Evolutionary conservation across 495 filamentous ascomycete species (phyloP).

Genomic region (Lophiostoma macrostomum): DNA sequence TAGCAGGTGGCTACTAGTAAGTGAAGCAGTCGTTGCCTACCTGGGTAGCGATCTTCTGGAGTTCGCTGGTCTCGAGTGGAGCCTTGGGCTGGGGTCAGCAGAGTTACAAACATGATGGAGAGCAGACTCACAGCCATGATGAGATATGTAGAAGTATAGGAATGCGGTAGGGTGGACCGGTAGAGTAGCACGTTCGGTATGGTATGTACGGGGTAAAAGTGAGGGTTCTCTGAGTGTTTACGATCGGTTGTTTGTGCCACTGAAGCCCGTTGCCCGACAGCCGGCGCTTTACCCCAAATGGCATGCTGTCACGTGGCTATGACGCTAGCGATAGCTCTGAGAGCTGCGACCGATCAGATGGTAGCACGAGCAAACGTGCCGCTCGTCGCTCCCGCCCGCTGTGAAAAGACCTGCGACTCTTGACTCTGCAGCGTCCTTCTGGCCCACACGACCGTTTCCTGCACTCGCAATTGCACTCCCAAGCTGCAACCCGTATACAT

Average conservation of each 20-base stretch:
- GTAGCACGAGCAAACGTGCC: conserved; percentile 10
- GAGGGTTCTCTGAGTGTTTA: neutral
- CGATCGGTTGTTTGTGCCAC: neutral
- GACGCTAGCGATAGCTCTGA: neutral
- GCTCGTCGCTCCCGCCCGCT: neutral
- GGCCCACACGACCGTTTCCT: neutral
- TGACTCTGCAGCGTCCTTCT: neutral
- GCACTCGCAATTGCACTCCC: neutral
- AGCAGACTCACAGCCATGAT: neutral
- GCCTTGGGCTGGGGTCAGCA: neutral
- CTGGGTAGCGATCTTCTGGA: conserved; percentile 79
- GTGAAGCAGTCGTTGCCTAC: conserved; percentile 50
- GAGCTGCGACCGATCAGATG: conserved; percentile 6
- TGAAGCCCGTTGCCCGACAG: neutral
- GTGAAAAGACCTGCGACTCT: neutral
- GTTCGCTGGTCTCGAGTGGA: conserved; percentile 46
- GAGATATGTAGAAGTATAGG: neutral
- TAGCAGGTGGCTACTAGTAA: neutral
- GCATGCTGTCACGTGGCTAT: neutral
- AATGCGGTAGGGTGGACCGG: neutral
- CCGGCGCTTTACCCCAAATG: neutral
- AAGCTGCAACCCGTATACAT: neutral
- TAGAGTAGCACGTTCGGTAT: neutral
- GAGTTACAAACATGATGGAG: neutral
- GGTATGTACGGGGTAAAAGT: neutral